Percentiles rank a stretch among this genome's conserved stretches.
Conservation (phyloP, 106 monocot species). For the Phalaenopsis equestris region DNA sequence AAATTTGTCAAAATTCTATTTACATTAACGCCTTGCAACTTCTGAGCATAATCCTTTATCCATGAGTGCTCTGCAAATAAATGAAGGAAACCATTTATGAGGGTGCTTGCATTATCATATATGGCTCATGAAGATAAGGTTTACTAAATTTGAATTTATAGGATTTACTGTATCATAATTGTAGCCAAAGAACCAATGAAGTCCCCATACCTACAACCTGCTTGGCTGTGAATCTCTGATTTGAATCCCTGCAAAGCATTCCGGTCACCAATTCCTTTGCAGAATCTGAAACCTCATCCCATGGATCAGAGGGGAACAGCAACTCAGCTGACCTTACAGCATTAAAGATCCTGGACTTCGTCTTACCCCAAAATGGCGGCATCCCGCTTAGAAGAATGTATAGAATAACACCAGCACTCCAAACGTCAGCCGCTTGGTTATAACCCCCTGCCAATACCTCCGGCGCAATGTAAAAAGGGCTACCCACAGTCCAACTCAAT, state of each 20-base stretch:
- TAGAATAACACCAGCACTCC: conserved; percentile 89
- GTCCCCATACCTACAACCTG: conserved; percentile 61
- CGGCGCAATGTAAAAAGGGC: conserved; percentile 96
- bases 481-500: conserved; percentile 76
- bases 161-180: too few relatives aligned
- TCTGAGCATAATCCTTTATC: conserved; percentile 35
- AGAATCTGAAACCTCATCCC: conserved; percentile 61
- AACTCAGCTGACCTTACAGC: conserved; percentile 62
- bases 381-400: conserved; percentile 90
- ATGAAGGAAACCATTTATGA: not conserved
- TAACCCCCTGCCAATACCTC: conserved; percentile 87
- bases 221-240: conserved; percentile 46
- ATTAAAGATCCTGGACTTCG: conserved; percentile 84
- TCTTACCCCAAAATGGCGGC: conserved; percentile 96
- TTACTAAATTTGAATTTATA: too few relatives aligned
- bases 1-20: conserved; percentile 2
- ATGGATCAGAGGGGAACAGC: conserved; percentile 64
- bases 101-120: too few relatives aligned
- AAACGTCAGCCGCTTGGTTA: conserved; percentile 87
- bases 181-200: not conserved
- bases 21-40: conserved; percentile 14
- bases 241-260: conserved; percentile 72
- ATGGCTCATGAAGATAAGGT: too few relatives aligned
- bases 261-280: conserved; percentile 64
- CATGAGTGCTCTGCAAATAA: conserved; percentile 69